Percentiles rank a stretch among this genome's conserved stretches.
phyloP scores from a whole-genome alignment of 1,139 yeast genomes.

The Magnusiomyces clavatus region DNA sequence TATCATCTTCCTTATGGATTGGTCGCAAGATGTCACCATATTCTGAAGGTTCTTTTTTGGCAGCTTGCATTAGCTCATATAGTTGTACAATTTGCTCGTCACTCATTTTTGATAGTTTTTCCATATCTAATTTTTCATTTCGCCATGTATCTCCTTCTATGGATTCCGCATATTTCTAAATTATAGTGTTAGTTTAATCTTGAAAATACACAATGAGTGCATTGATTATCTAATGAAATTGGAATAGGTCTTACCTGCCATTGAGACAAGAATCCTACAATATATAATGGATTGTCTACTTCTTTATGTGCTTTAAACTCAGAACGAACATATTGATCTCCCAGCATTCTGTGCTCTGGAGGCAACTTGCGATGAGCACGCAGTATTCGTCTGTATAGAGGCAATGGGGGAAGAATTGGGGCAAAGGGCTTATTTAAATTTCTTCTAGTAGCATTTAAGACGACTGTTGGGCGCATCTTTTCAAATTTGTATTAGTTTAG shows the following conservation, averaged over 20 bases:
- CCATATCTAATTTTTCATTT: constrained; percentile 55
- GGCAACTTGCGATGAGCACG: constrained; percentile 62
- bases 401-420: constrained; percentile 75
- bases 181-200: not conserved
- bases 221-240: not conserved
- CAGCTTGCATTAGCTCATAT: constrained; percentile 63
- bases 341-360: constrained; percentile 61
- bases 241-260: constrained; percentile 70
- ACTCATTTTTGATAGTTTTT: constrained; percentile 70
- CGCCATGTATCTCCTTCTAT: constrained; percentile 76
- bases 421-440: constrained; percentile 40
- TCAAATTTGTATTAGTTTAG: too few species aligned
- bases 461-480: constrained; percentile 6
- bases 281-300: constrained; percentile 83
- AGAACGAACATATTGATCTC: constrained; percentile 81
- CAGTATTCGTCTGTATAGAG: constrained; percentile 65
- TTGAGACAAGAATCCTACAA: constrained; percentile 83
- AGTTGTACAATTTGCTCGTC: constrained; percentile 86
- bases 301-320: constrained; percentile 84
- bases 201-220: too few species aligned
- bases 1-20: not conserved
- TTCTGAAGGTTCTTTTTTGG: constrained; percentile 33
- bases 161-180: constrained; percentile 50
- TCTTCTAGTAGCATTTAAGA: constrained; percentile 48
- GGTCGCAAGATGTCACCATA: constrained; percentile 21